Conservation (phyloP, 1,284 basidiomycete genomes). For the Malassezia caprae region DNA sequence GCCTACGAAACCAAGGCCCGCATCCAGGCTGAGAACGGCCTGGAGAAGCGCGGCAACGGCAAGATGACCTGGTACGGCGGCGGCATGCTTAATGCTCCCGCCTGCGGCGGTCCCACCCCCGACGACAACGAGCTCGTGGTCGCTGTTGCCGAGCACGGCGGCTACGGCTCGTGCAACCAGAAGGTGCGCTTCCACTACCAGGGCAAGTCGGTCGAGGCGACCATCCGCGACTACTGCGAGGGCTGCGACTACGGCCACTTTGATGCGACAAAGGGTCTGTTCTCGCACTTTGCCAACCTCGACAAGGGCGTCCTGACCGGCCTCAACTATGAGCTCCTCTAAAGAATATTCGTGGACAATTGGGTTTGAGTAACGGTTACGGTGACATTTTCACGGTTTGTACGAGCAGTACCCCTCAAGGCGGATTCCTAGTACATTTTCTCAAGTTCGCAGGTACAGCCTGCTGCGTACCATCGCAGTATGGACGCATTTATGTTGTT, state of each 20-base stretch:
- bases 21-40: constrained; percentile 4
- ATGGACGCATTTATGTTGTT: neutral
- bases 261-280: constrained; percentile 32
- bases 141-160: constrained; percentile 31
- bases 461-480: neutral
- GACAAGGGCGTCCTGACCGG: constrained; percentile 28
- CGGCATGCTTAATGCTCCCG: constrained; percentile 31
- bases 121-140: constrained; percentile 28
- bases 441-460: neutral
- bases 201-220: constrained; percentile 34
- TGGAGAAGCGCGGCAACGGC: constrained; percentile 20
- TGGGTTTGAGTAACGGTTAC: neutral
- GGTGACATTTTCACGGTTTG: neutral
- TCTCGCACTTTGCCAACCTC: constrained; percentile 31
- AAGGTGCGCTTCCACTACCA: constrained; percentile 30
- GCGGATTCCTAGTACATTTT: neutral
- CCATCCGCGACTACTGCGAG: constrained; percentile 33
- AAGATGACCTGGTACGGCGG: constrained; percentile 38
- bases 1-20: constrained; percentile 32
- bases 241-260: constrained; percentile 31
- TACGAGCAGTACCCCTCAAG: neutral
- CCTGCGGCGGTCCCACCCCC: constrained; percentile 38
- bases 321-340: constrained; percentile 21
- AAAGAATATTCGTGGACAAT: neutral
- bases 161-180: constrained; percentile 36